A percentile compares a stretch with the other conserved stretches of the same genome.
phyloP scores from a whole-genome alignment of 768 basidiomycete species.

The Plicaturopsis crispa region DNA sequence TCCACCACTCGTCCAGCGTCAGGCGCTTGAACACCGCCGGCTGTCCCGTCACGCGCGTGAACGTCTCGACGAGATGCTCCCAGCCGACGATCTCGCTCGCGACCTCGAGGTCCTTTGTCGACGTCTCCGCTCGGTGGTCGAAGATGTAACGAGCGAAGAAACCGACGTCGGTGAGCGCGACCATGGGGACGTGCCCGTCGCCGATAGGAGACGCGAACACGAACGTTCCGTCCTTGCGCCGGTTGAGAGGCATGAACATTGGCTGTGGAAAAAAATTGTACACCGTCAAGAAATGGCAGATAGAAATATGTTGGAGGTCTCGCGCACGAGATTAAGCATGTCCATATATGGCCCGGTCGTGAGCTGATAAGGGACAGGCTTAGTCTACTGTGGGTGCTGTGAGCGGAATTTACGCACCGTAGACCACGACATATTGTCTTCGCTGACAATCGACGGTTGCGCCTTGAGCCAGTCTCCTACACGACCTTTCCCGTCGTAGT shows the following conservation, averaged over 20 bases:
- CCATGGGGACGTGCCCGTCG: constrained; percentile 29
- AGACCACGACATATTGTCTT: constrained; percentile 25
- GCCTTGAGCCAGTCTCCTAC: constrained; percentile 29
- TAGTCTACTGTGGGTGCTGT: too few species aligned
- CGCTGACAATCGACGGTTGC: constrained; percentile 25
- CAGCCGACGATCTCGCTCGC: constrained; percentile 29
- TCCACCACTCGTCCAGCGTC: constrained; percentile 25
- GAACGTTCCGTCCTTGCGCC: constrained; percentile 29
- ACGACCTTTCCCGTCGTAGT: constrained; percentile 34
- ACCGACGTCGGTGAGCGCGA: constrained; percentile 30
- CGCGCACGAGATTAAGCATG: constrained; percentile 29
- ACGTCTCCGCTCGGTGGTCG: constrained; percentile 25
- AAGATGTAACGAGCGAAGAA: constrained; percentile 34
- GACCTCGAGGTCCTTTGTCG: constrained; percentile 27
- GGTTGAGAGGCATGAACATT: constrained; percentile 26
- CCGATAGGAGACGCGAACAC: constrained; percentile 29
- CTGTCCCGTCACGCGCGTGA: constrained; percentile 29
- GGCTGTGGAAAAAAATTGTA: constrained; percentile 8
- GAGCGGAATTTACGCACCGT: too few species aligned
- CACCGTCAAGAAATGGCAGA: neutral
- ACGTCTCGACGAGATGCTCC: constrained; percentile 27
- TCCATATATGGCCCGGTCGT: constrained; percentile 34
- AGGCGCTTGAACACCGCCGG: constrained; percentile 24
- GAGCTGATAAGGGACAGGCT: too few species aligned
- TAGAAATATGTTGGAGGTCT: neutral